These are phyloP conservation scores for Fraxinus dipetala DNA, from an alignment of 305 asterid species.

Conservation along the genomic window DNA sequence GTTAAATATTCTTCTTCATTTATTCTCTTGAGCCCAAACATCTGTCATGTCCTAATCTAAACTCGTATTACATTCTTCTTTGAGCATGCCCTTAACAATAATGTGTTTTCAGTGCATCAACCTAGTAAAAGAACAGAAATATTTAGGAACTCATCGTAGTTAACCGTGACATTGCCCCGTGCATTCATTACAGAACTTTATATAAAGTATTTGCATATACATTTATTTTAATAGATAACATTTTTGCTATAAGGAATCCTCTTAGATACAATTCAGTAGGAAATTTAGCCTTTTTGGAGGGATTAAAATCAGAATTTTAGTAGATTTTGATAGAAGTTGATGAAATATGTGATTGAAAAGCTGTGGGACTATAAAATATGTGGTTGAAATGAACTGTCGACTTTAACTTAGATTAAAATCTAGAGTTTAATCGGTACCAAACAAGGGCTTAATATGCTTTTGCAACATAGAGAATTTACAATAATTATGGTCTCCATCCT, in stretches of 20 bases:
- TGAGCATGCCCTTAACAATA: not conserved
- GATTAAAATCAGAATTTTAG: not conserved
- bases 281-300: not conserved
- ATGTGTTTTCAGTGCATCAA: not conserved
- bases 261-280: not conserved
- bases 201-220: not conserved
- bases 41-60: not conserved
- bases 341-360: not conserved
- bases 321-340: not conserved
- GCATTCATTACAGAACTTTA: not conserved
- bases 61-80: not conserved
- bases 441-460: not conserved
- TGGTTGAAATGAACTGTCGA: not conserved
- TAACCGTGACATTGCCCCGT: not conserved
- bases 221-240: not conserved
- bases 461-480: not conserved
- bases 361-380: not conserved
- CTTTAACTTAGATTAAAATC: not conserved
- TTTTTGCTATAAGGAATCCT: not conserved
- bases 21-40: not conserved
- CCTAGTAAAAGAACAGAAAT: not conserved
- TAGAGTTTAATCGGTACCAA: not conserved
- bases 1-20: not conserved
- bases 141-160: not conserved
- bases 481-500: not conserved